phyloP scores from a whole-genome alignment of 257 asterid genomes.

The Capsicum pubescens region DNA sequence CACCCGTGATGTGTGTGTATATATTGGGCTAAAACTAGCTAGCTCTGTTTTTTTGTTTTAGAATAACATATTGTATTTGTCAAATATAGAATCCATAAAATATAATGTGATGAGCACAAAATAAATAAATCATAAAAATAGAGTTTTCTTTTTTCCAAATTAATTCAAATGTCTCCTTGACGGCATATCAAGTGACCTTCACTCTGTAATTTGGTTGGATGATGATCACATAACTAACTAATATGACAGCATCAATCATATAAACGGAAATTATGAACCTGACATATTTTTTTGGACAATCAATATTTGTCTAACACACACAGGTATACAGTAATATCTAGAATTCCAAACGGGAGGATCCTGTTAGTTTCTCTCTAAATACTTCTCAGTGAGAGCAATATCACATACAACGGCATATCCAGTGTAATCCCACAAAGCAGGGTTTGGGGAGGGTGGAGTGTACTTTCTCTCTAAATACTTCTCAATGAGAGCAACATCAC shows the following conservation, averaged over 20 bases:
- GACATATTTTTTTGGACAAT: background rate
- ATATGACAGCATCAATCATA: background rate
- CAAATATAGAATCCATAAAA: background rate
- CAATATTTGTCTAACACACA: background rate
- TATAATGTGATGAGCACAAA: background rate
- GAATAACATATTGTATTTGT: background rate
- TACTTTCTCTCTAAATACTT: too few species aligned
- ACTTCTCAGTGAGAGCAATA: background rate
- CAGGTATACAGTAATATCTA: background rate
- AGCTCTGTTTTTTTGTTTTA: background rate
- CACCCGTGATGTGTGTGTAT: background rate
- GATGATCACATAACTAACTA: background rate
- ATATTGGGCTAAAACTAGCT: background rate
- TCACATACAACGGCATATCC: background rate
- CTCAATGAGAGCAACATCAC: too few species aligned
- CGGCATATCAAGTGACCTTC: background rate
- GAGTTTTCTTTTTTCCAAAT: background rate
- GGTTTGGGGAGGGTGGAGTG: too few species aligned
- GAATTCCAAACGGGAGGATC: background rate
- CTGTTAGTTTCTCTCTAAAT: background rate
- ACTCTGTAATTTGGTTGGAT: background rate
- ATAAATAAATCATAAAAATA: background rate
- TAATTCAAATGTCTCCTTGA: background rate
- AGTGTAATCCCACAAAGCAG: too few species aligned
- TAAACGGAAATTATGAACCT: background rate